Evolutionary conservation across 2,329 filamentous ascomycete species (phyloP).

Genomic region (Aspergillus glaucus): DNA sequence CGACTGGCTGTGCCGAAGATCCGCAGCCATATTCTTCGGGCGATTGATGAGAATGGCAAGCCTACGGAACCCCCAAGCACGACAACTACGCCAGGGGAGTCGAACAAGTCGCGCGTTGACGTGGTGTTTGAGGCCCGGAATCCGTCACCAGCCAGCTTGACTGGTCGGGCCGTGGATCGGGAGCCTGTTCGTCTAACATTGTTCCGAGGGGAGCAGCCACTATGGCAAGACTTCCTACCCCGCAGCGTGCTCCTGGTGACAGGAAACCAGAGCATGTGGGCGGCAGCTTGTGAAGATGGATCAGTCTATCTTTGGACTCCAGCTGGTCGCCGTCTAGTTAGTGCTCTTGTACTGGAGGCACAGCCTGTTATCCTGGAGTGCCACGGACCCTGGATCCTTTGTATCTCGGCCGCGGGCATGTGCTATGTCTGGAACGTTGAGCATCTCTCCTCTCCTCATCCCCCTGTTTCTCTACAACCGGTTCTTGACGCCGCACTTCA

Average conservation of each 20-base stretch:
- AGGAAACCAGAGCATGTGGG: constrained; percentile 86
- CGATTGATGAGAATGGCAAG: constrained; percentile 56
- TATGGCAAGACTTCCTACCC: constrained; percentile 94
- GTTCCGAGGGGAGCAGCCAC: constrained; percentile 67
- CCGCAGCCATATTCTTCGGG: constrained; percentile 72
- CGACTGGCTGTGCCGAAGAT: constrained; percentile 83
- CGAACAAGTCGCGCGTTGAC: constrained; percentile 56
- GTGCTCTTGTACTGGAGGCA: constrained; percentile 78
- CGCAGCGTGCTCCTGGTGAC: constrained; percentile 82
- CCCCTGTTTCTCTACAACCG: constrained; percentile 80
- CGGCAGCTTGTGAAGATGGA: constrained; percentile 87
- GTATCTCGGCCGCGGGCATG: constrained; percentile 79
- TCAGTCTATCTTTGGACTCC: constrained; percentile 88
- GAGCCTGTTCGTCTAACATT: constrained; percentile 82
- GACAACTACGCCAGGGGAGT: constrained; percentile 23
- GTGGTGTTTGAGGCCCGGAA: constrained; percentile 85
- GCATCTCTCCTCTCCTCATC: constrained; percentile 75
- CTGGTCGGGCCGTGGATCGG: constrained; percentile 56
- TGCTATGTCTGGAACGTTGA: constrained; percentile 92
- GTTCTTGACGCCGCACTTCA: constrained; percentile 81
- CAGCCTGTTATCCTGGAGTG: constrained; percentile 93
- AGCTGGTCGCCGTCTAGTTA: constrained; percentile 77
- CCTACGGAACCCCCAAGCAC: constrained; percentile 34
- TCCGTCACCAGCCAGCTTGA: constrained; percentile 56
- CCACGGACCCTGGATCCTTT: constrained; percentile 80